A percentile compares a stretch with the other conserved stretches of the same genome.
Evolutionary conservation across 352 stramenopile species (phyloP).

Genomic region (Phytophthora lateralis): DNA sequence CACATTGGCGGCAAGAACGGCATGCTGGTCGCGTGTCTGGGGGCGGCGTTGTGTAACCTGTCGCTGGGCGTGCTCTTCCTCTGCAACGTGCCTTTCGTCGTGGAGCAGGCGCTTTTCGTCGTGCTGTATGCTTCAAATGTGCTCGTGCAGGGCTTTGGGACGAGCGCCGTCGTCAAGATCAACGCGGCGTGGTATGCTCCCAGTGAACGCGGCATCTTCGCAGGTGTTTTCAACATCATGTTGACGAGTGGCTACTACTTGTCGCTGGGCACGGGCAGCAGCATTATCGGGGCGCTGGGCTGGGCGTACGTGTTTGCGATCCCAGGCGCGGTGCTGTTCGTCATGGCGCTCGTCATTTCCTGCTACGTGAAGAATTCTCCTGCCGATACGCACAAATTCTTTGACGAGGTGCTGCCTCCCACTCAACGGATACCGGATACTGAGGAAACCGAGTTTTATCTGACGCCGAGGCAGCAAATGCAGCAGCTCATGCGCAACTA

Average conservation of each 20-base stretch:
- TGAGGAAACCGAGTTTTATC: conserved; percentile 10
- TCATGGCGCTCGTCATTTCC: conserved; percentile 53
- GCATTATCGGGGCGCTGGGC: conserved; percentile 52
- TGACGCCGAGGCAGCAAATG: conserved; percentile 56
- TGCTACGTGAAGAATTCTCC: conserved; percentile 60
- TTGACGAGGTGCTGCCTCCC: not conserved
- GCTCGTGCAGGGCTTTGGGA: conserved; percentile 67
- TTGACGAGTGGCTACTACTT: conserved; percentile 71
- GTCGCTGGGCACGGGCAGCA: conserved; percentile 55
- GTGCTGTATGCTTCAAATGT: conserved; percentile 64
- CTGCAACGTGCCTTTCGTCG: conserved; percentile 21
- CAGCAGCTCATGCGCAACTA: conserved; percentile 52
- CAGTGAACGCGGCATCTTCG: conserved; percentile 62
- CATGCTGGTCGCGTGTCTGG: conserved; percentile 62
- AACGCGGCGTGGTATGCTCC: conserved; percentile 67
- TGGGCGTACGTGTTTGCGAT: conserved; percentile 67
- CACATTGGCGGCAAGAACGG: conserved; percentile 63
- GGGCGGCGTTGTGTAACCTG: conserved; percentile 60
- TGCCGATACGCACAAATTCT: conserved; percentile 31
- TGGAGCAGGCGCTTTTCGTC: conserved; percentile 52
- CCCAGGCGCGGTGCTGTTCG: conserved; percentile 42
- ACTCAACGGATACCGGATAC: not conserved
- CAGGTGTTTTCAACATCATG: conserved; percentile 78
- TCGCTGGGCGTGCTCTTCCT: conserved; percentile 55
- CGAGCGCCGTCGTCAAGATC: conserved; percentile 75